Evolutionary conservation across 805 yeast genomes (phyloP).

Genomic region (Candida peoriensis): DNA sequence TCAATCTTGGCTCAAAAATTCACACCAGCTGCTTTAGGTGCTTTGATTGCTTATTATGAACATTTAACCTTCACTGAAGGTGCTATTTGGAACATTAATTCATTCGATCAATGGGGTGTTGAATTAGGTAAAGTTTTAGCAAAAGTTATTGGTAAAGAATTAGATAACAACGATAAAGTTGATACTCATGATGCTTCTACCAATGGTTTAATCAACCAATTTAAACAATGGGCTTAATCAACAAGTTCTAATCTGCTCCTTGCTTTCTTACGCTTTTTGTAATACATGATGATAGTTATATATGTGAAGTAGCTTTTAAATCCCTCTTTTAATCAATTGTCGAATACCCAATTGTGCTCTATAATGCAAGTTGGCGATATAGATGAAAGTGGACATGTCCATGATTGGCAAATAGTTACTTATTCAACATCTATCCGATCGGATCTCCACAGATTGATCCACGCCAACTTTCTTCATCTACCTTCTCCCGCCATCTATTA

Average conservation of each 20-base stretch:
- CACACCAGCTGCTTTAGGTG: slow-evolving; percentile 94
- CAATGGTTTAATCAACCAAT: slow-evolving; percentile 88
- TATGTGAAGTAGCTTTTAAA: no score
- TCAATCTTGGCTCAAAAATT: slow-evolving; percentile 92
- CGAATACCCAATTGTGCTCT: no score
- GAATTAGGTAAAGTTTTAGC: slow-evolving; percentile 98
- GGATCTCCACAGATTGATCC: no score
- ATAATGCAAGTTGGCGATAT: no score
- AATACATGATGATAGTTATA: no score
- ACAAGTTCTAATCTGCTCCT: no score
- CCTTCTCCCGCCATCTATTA: no score
- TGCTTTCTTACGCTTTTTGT: background rate
- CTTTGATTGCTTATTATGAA: slow-evolving; percentile 96
- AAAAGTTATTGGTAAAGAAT: slow-evolving; percentile 88
- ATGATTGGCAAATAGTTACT: no score
- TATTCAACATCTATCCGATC: no score
- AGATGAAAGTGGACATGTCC: no score
- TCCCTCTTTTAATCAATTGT: no score
- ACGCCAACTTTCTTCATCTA: no score
- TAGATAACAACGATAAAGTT: slow-evolving; percentile 55
- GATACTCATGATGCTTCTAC: slow-evolving; percentile 85
- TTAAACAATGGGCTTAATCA: slow-evolving; percentile 66
- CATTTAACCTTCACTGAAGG: slow-evolving; percentile 97
- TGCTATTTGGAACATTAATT: slow-evolving; percentile 99
- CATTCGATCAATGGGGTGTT: slow-evolving; percentile 99